Evolutionary conservation across 306 rosid species (phyloP).

Genomic region (Dryas alaskensis): DNA sequence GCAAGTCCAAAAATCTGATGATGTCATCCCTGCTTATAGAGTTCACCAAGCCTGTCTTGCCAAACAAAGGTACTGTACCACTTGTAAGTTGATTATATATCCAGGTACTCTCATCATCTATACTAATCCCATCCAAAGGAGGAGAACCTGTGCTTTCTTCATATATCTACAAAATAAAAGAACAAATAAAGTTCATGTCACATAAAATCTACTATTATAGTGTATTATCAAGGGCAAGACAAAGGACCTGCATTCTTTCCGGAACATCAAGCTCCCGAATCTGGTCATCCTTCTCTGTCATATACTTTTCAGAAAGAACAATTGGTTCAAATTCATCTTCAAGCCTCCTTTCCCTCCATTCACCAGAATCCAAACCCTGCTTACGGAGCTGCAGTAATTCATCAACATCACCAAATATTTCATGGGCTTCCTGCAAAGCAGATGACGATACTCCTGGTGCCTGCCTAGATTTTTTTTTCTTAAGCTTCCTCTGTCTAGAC

Average conservation of each 20-base stretch:
- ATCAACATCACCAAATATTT: slow-evolving; percentile 91
- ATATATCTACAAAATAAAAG: slow-evolving; percentile 44
- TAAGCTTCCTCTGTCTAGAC: slow-evolving; percentile 56
- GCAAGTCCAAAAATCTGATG: slow-evolving; percentile 79
- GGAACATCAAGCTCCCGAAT: slow-evolving; percentile 82
- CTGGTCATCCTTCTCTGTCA: slow-evolving; percentile 85
- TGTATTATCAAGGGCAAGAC: slow-evolving; percentile 7
- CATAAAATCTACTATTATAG: slow-evolving; percentile 7
- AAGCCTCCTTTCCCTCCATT: slow-evolving; percentile 68
- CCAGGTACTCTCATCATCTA: slow-evolving; percentile 78
- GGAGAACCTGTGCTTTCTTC: slow-evolving; percentile 87
- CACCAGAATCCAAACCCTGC: slow-evolving; percentile 52
- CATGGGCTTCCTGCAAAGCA: slow-evolving; percentile 93
- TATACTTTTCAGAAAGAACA: slow-evolving; percentile 80
- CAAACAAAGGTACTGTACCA: slow-evolving; percentile 63
- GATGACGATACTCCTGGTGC: slow-evolving; percentile 85
- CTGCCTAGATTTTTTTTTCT: slow-evolving; percentile 60
- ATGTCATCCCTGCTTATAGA: slow-evolving; percentile 55
- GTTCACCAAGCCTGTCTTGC: slow-evolving; percentile 38
- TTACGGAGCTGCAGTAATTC: slow-evolving; percentile 59
- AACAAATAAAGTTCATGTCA: slow-evolving; percentile 12
- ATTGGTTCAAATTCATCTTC: slow-evolving; percentile 95
- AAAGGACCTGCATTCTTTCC: slow-evolving; percentile 91
- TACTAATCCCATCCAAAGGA: slow-evolving; percentile 54
- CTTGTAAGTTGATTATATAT: slow-evolving; percentile 54